Conservation (phyloP, 495 filamentous ascomycete species). For the Penicillium lagena region DNA sequence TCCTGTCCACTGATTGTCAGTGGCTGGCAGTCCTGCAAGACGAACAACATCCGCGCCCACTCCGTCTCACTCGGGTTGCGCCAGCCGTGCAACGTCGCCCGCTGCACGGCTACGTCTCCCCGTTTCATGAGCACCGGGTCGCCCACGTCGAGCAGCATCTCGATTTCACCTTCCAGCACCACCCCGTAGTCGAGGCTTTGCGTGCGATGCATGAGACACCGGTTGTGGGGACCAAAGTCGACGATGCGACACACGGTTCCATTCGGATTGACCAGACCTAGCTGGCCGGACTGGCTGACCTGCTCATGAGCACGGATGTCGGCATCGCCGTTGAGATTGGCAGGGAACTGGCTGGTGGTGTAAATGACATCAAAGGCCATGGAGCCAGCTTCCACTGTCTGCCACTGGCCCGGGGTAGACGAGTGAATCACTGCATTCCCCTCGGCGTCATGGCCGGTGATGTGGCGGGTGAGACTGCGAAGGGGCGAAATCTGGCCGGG, state of each 20-base stretch:
- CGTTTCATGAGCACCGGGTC: slow-evolving; percentile 57
- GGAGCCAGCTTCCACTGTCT: slow-evolving; percentile 9
- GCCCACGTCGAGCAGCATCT: slow-evolving; percentile 65
- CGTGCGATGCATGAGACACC: slow-evolving; percentile 62
- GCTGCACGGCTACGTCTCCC: slow-evolving; percentile 66
- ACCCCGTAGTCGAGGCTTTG: slow-evolving; percentile 70
- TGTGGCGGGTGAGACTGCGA: slow-evolving; percentile 27
- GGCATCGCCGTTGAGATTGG: slow-evolving; percentile 47
- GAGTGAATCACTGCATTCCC: slow-evolving; percentile 26
- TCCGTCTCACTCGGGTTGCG: slow-evolving; percentile 29
- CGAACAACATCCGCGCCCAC: slow-evolving; percentile 54
- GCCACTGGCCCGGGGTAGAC: slow-evolving; percentile 10
- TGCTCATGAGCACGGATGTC: slow-evolving; percentile 30
- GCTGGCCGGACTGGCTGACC: slow-evolving; percentile 27
- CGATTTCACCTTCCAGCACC: slow-evolving; percentile 67
- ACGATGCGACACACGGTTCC: slow-evolving; percentile 48
- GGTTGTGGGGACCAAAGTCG: slow-evolving; percentile 61
- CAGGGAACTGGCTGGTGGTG: slow-evolving; percentile 50
- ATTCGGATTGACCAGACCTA: slow-evolving; percentile 44
- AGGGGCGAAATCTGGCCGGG: slow-evolving; percentile 20
- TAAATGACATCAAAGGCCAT: slow-evolving; percentile 33
- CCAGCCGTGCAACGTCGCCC: slow-evolving; percentile 47
- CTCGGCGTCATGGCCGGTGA: slow-evolving; percentile 33
- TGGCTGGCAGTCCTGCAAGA: slow-evolving; percentile 44
- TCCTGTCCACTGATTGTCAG: slow-evolving; percentile 33